Evolutionary conservation across 129 eudicot genomes (phyloP).

Genomic region (Arctium minus): DNA sequence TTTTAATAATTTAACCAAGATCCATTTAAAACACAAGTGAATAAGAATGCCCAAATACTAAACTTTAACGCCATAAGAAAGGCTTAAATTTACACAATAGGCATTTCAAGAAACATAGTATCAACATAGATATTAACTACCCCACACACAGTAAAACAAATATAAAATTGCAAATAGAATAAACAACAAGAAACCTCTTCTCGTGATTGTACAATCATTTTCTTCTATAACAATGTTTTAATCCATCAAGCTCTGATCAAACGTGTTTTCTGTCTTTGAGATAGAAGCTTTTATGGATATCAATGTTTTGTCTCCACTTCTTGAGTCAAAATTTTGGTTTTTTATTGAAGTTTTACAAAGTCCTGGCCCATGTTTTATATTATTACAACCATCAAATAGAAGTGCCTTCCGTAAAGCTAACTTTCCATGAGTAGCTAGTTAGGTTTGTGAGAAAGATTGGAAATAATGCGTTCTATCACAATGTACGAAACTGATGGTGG

Average conservation of each 20-base stretch:
- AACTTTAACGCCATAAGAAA: too few species aligned
- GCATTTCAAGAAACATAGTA: too few species aligned
- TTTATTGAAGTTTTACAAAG: neutral
- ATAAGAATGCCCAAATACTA: too few species aligned
- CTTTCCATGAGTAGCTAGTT: neutral
- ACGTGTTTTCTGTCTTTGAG: neutral
- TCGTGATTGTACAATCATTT: too few species aligned
- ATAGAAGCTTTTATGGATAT: neutral
- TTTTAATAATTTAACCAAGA: too few species aligned
- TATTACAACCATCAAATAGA: neutral
- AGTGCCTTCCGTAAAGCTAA: neutral
- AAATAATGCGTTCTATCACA: neutral
- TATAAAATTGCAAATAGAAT: too few species aligned
- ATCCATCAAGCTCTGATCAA: neutral
- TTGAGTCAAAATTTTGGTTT: neutral
- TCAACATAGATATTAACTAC: too few species aligned
- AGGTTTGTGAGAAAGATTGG: conserved; percentile 1
- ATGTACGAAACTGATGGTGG: neutral
- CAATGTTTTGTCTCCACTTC: neutral
- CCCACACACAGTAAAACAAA: too few species aligned
- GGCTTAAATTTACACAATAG: too few species aligned
- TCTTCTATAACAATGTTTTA: too few species aligned
- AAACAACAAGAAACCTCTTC: too few species aligned
- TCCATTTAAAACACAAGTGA: too few species aligned
- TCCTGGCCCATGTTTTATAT: neutral